Evolutionary conservation across 495 filamentous ascomycete species (phyloP).

Genomic region (Penicillium goetzii): DNA sequence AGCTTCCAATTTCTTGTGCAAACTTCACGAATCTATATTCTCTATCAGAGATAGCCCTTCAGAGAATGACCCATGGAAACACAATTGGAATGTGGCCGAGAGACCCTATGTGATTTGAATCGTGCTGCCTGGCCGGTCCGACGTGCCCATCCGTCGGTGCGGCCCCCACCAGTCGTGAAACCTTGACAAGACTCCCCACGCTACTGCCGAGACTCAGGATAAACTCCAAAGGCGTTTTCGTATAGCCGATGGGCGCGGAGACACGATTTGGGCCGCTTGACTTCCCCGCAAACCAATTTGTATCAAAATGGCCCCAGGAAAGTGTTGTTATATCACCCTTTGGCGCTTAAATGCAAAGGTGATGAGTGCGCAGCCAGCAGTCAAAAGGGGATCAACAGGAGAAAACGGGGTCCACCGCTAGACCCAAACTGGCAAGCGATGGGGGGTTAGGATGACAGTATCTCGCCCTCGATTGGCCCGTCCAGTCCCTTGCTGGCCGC

Average conservation of each 20-base stretch:
- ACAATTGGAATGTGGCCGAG: background rate
- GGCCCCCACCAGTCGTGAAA: conserved; percentile 4
- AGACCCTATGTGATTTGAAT: background rate
- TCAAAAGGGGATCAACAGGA: conserved; percentile 10
- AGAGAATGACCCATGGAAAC: background rate
- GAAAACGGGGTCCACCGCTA: conserved; percentile 13
- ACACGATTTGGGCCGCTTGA: background rate
- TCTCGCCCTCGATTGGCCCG: conserved; percentile 7
- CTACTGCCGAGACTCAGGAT: background rate
- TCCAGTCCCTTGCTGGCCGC: conserved; percentile 6
- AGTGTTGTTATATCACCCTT: background rate
- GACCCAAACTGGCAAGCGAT: conserved; percentile 11
- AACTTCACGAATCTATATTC: background rate
- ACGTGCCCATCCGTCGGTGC: background rate
- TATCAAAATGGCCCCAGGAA: background rate
- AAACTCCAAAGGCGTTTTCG: background rate
- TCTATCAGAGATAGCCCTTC: background rate
- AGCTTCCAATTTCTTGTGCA: background rate
- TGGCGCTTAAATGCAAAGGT: background rate
- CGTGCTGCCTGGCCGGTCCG: background rate
- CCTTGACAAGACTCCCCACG: background rate
- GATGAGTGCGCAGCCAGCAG: conserved; percentile 2
- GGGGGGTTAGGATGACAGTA: conserved; percentile 2
- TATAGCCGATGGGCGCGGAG: background rate
- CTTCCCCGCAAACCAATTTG: background rate